These are phyloP conservation scores for Ramaria sp. DNA, from an alignment of 768 basidiomycete genomes.

Conservation along the genomic window DNA sequence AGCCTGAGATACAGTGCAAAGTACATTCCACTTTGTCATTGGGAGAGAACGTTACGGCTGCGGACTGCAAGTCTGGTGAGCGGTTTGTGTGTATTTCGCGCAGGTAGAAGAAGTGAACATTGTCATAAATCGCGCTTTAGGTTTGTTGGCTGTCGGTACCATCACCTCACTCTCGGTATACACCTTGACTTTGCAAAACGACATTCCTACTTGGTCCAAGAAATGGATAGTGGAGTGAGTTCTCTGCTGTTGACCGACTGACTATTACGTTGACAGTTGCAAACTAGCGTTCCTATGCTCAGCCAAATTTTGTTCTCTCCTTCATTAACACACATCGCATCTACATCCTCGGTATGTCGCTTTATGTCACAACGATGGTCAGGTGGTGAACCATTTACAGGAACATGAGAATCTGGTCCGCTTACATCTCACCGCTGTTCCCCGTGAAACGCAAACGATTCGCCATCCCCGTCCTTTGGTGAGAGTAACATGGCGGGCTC, in stretches of 20 bases:
- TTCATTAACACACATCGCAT: slow-evolving; percentile 64
- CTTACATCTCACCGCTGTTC: slow-evolving; percentile 64
- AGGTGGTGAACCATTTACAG: slow-evolving; percentile 23
- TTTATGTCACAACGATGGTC: background rate
- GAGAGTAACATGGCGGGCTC: slow-evolving; percentile 63
- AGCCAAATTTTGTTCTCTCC: slow-evolving; percentile 58
- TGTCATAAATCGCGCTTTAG: slow-evolving; percentile 30
- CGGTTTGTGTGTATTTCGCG: slow-evolving; percentile 1
- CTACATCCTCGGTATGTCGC: slow-evolving; percentile 42
- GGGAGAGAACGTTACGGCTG: slow-evolving; percentile 45
- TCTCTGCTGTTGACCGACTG: background rate
- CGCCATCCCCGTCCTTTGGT: slow-evolving; percentile 64
- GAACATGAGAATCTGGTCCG: slow-evolving; percentile 42
- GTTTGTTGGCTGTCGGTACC: slow-evolving; percentile 64
- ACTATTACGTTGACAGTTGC: slow-evolving; percentile 9
- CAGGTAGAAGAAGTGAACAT: background rate
- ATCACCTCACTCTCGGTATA: slow-evolving; percentile 55
- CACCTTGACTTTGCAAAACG: slow-evolving; percentile 69
- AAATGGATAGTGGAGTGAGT: slow-evolving; percentile 62
- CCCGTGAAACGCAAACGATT: slow-evolving; percentile 54
- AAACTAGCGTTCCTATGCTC: slow-evolving; percentile 36
- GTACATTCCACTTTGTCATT: slow-evolving; percentile 75
- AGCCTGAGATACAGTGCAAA: slow-evolving; percentile 30
- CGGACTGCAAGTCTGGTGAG: slow-evolving; percentile 70
- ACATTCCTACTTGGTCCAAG: slow-evolving; percentile 71